phyloP scores from a whole-genome alignment of 2,329 filamentous ascomycete genomes.

The Colletotrichum phormii region DNA sequence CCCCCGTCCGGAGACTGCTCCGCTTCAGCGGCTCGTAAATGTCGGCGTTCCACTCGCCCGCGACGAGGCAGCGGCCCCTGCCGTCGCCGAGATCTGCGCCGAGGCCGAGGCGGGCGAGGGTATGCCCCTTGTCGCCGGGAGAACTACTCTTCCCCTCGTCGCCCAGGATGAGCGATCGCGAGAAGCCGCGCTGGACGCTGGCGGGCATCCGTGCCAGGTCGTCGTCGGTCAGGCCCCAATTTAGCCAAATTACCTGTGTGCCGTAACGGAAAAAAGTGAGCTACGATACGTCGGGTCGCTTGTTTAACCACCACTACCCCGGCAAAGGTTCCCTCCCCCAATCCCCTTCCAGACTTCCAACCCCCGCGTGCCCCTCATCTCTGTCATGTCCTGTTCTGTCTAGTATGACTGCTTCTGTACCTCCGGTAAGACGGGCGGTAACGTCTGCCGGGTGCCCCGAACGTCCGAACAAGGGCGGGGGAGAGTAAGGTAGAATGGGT shows the following conservation, averaged over 20 bases:
- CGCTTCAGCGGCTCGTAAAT: conserved; percentile 59
- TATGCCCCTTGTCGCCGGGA: conserved; percentile 19
- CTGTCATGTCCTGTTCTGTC: neutral
- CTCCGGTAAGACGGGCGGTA: neutral
- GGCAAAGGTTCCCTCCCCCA: neutral
- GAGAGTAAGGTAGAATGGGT: neutral
- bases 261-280: conserved; percentile 6
- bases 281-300: neutral
- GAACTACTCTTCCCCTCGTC: neutral
- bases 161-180: conserved; percentile 47
- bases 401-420: neutral
- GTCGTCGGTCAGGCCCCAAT: conserved; percentile 67
- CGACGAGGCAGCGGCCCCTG: conserved; percentile 59
- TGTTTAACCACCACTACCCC: neutral
- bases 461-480: conserved; percentile 11
- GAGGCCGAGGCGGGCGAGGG: conserved; percentile 46
- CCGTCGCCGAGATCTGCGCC: conserved; percentile 60
- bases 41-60: conserved; percentile 67
- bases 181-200: conserved; percentile 59
- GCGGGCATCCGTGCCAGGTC: conserved; percentile 64
- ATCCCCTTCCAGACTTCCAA: neutral
- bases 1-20: conserved; percentile 44
- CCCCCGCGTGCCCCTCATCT: neutral
- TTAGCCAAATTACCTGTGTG: conserved; percentile 61
- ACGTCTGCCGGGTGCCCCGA: neutral